phyloP scores from a whole-genome alignment of 805 yeast species.

The Cyberlindnera saturnus region DNA sequence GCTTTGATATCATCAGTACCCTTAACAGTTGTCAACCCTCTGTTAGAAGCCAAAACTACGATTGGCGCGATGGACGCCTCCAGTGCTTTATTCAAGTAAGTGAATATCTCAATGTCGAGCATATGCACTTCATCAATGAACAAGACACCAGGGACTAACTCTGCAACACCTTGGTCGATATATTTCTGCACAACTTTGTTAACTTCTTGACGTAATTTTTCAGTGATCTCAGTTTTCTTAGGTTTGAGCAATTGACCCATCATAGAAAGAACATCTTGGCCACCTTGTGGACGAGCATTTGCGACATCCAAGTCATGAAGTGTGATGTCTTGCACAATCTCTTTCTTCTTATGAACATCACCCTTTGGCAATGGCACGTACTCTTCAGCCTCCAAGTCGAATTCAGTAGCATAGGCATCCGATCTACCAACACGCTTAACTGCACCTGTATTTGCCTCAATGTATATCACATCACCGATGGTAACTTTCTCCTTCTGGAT shows the following conservation, averaged over 20 bases:
- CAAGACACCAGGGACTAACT: constrained; percentile 93
- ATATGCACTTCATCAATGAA: constrained; percentile 98
- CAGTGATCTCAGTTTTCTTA: constrained; percentile 93
- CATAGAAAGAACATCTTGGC: constrained; percentile 92
- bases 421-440: constrained; percentile 96
- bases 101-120: constrained; percentile 96
- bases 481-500: constrained; percentile 92
- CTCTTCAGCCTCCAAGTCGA: constrained; percentile 97
- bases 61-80: constrained; percentile 91
- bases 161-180: constrained; percentile 97
- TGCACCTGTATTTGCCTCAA: constrained; percentile 96
- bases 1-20: constrained; percentile 83
- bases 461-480: constrained; percentile 94
- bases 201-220: constrained; percentile 87
- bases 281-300: constrained; percentile 93
- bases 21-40: constrained; percentile 87
- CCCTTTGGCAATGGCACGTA: constrained; percentile 98
- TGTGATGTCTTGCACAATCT: constrained; percentile 95
- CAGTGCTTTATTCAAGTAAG: constrained; percentile 88
- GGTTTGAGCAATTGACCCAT: constrained; percentile 97
- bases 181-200: constrained; percentile 93
- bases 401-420: constrained; percentile 98
- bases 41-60: constrained; percentile 91
- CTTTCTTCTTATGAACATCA: constrained; percentile 96
- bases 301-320: constrained; percentile 95